Evolutionary conservation across 805 yeast species (phyloP), one percentile per base, ranked within the genome.

Genomic region (Spathaspora gorwiae): DNA sequence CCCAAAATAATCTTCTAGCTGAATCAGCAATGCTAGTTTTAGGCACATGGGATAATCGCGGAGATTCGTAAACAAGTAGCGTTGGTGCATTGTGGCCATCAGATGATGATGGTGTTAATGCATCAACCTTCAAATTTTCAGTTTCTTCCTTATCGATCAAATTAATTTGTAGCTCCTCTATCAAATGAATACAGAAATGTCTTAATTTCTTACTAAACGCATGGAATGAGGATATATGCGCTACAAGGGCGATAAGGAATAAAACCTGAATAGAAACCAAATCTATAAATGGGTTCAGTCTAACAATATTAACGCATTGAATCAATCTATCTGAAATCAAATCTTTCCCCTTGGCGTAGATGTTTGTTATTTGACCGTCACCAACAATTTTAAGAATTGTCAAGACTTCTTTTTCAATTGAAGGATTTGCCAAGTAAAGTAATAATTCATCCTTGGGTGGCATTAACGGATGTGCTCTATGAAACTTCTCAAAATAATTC

Each of bases 151-250:
- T 52, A 50, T 76, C 81, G 10, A 75, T 38, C n/a, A 51, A 43
- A 51, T 74, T 66, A 15, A 76, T 54, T 31, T 64, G 66, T 35
- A 76, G 47, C 34, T 63, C 65, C 8, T 67, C 44, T 0, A 68
- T 62, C 10, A 76, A 48, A 2, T 66, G 60, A 10, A 75, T 67
- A 13, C 74, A 67, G 27, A 72, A 65, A 32, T 65, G 69, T 47
- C 81, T 65, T n/a, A 77, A 47, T 0, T 63, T 52, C 1, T 67
- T 59, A 37, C 78, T 70, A 38, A 76, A 48, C 34, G 70, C 76
- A 52, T 77, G 81, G 7, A 77, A 51, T 0, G 81, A 73, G n/a
- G 79, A 73, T 26, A 77, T 72, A 49, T 77, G 82, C 12, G 78
- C 64, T 4, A 71, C 64, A 53, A 77, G 63, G 0, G 76, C 63